Evolutionary conservation across 2,329 filamentous ascomycete species (phyloP), one percentile per base, ranked within the genome.

Genomic region (Penicillium occitanis): DNA sequence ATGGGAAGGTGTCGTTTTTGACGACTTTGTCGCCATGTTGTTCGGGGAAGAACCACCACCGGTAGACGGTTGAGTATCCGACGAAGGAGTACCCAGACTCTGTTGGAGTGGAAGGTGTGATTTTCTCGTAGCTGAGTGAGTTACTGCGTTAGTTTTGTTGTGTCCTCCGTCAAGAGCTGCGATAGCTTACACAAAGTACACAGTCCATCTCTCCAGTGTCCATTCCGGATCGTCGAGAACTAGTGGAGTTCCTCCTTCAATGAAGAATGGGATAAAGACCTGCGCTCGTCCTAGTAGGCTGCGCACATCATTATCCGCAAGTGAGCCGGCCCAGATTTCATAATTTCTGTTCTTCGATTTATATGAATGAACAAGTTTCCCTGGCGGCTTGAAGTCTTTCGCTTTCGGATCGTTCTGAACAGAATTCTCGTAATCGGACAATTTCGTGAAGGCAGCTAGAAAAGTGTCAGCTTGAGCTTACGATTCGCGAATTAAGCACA

Each of bases 41-140:
- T 66, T 78, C 77, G 8, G 59, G 55, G 65, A 79, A 82, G 67
- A 84, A 81, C 83, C 90, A 97, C 80, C 93, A 94, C 60, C 92
- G 88, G 78, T 97, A 97, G 40, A 94, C 89, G 1, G 94, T 98
- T 17, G 90, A 89, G 78, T 96, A 98, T 66, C 95, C 95, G 42
- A 92, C 88, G 70, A 99, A 91, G 2, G 87, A 86, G 76, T 97
- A 97, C n/a, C 85, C 81, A 14, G 83, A 84, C 63, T 80, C 82
- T 10, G 78, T 80, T 11, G 83, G 77, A 1, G 79, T 79, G 2
- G 79, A 73, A 35, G 78, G 77, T 35, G 73, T 72, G 14, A 77
- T 71, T 68, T 86, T 86, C 74, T 90, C 90, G 71, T 90, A 86
- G 28, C 80, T 82, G 13, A 37, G 13, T 19, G 3, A 17, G 61